These are phyloP conservation scores for Kurtzmaniella cleridarum DNA, from an alignment of 805 yeast species.

Conservation along the genomic window DNA sequence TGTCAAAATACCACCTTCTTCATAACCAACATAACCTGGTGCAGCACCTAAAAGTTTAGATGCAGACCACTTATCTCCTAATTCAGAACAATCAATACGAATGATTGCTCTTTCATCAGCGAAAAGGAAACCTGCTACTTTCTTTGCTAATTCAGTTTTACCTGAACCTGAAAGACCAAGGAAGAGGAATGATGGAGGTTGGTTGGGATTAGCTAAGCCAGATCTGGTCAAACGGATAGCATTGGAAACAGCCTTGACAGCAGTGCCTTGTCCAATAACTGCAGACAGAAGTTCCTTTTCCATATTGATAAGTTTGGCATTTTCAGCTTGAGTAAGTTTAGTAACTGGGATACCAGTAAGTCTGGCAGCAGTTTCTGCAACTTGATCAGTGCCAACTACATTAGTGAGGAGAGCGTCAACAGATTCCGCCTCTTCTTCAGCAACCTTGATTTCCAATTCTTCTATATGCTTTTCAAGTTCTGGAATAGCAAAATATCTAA, in stretches of 20 bases:
- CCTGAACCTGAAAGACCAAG: slow-evolving; percentile 96
- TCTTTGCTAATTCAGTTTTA: slow-evolving; percentile 96
- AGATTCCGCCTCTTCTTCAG: slow-evolving; percentile 65
- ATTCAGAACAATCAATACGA: slow-evolving; percentile 95
- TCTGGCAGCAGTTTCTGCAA: slow-evolving; percentile 95
- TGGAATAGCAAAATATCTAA: slow-evolving; percentile 96
- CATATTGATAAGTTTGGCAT: slow-evolving; percentile 89
- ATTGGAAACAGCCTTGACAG: slow-evolving; percentile 93
- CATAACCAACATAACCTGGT: slow-evolving; percentile 92
- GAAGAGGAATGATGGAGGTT: slow-evolving; percentile 93
- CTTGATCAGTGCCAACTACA: slow-evolving; percentile 86
- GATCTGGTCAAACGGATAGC: slow-evolving; percentile 91
- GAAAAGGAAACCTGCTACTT: slow-evolving; percentile 91
- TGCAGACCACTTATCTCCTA: slow-evolving; percentile 92
- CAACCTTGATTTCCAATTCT: slow-evolving; percentile 68
- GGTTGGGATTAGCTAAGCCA: slow-evolving; percentile 92
- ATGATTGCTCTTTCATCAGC: slow-evolving; percentile 96
- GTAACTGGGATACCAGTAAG: slow-evolving; percentile 95
- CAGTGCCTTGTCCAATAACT: slow-evolving; percentile 95
- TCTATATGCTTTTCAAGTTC: slow-evolving; percentile 74
- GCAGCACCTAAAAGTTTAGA: slow-evolving; percentile 95
- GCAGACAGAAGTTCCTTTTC: slow-evolving; percentile 74
- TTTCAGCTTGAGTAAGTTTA: slow-evolving; percentile 92
- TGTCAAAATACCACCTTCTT: slow-evolving; percentile 95
- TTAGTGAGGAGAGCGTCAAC: slow-evolving; percentile 72